These are phyloP conservation scores for Lentinula raphanica DNA, from an alignment of 768 basidiomycete species.

Conservation along the genomic window DNA sequence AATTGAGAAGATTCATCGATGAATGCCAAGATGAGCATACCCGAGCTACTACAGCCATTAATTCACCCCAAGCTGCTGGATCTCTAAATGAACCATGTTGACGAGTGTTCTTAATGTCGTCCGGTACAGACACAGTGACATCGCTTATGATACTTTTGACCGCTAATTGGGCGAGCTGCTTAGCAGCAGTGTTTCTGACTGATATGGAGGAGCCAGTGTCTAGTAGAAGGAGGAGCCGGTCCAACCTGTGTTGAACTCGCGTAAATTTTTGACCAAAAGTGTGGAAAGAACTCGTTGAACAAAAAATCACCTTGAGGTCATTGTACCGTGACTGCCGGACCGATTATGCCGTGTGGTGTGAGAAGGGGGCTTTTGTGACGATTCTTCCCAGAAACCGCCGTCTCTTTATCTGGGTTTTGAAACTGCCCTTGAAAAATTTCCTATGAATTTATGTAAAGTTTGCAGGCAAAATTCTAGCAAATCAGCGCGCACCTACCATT, in stretches of 20 bases:
- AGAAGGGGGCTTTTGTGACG: conserved; percentile 48
- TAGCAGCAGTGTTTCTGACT: conserved; percentile 92
- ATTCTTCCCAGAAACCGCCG: conserved; percentile 32
- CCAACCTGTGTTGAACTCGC: conserved; percentile 56
- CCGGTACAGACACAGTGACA: conserved; percentile 60
- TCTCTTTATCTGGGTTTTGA: conserved; percentile 37
- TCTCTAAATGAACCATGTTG: conserved; percentile 58
- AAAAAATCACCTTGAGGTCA: conserved; percentile 67
- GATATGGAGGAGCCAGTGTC: conserved; percentile 91
- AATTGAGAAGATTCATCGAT: neutral
- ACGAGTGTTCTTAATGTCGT: conserved; percentile 63
- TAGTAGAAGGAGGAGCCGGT: conserved; percentile 91
- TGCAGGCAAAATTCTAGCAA: neutral
- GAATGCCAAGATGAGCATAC: conserved; percentile 36
- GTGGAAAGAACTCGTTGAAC: conserved; percentile 5
- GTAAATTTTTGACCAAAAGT: conserved; percentile 2
- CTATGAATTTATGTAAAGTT: neutral
- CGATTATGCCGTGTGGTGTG: conserved; percentile 34
- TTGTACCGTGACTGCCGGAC: conserved; percentile 27
- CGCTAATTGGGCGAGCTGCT: conserved; percentile 90
- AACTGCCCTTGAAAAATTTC: neutral
- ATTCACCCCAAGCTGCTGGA: conserved; percentile 81
- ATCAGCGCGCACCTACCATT: neutral
- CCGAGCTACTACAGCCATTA: conserved; percentile 85
- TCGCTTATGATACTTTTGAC: conserved; percentile 80